These are phyloP conservation scores for Trichoderma asperellum DNA, from an alignment of 2,329 filamentous ascomycete genomes.

Conservation along the genomic window DNA sequence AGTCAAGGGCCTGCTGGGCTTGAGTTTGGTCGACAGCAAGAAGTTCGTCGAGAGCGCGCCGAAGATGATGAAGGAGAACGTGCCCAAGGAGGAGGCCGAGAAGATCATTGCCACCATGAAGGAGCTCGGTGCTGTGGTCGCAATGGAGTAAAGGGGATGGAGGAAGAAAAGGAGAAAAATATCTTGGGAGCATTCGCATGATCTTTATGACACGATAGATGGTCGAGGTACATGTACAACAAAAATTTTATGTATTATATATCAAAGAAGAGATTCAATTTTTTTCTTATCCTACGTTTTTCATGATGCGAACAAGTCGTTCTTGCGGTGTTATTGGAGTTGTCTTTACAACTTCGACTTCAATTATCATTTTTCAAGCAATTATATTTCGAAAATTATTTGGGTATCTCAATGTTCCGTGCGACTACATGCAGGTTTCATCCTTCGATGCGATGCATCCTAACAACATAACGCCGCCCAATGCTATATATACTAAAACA, in stretches of 20 bases:
- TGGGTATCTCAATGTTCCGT: conserved; percentile 39
- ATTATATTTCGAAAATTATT: conserved; percentile 17
- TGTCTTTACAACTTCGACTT: background rate
- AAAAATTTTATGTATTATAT: conserved; percentile 46
- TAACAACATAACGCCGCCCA: conserved; percentile 38
- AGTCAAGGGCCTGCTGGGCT: conserved; percentile 91
- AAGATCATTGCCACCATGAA: conserved; percentile 97
- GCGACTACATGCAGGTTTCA: background rate
- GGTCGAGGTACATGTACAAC: conserved; percentile 47
- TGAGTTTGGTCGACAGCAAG: conserved; percentile 98
- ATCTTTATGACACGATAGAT: conserved; percentile 40
- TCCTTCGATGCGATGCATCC: background rate
- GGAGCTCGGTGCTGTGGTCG: conserved; percentile 83
- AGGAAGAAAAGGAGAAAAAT: background rate
- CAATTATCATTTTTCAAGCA: background rate
- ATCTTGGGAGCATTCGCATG: conserved; percentile 11
- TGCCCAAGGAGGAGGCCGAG: conserved; percentile 98
- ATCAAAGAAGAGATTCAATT: conserved; percentile 39
- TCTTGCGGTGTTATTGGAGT: background rate
- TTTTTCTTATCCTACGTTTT: conserved; percentile 10
- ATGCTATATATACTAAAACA: conserved; percentile 28
- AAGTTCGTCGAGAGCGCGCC: conserved; percentile 99
- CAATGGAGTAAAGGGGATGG: conserved; percentile 77
- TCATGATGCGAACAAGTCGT: conserved; percentile 15
- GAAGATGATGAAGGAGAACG: conserved; percentile 98